Percentiles rank a stretch among this genome's conserved stretches.
Evolutionary conservation across 2,329 filamentous ascomycete species (phyloP).

Genomic region (Cladosporium colombiae): DNA sequence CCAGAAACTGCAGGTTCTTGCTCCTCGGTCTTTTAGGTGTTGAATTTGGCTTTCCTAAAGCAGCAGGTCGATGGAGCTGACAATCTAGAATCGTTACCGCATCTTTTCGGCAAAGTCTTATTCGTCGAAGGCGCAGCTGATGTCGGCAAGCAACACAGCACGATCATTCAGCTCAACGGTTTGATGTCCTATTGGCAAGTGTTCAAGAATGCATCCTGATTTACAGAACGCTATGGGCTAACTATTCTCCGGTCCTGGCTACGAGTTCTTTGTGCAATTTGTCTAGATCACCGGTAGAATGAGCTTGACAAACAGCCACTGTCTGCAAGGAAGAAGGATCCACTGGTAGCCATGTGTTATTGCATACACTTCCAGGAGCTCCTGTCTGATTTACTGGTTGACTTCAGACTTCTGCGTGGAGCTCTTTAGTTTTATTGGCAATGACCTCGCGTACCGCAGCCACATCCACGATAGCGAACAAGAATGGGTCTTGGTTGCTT

Average conservation of each 20-base stretch:
- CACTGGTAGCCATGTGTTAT: slow-evolving; percentile 4
- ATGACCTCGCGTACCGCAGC: no score
- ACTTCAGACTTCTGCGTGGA: not conserved
- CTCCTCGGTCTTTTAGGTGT: no score
- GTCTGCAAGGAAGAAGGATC: not conserved
- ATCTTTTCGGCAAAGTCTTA: slow-evolving; percentile 6
- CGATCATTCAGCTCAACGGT: not conserved
- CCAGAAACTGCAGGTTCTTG: no score
- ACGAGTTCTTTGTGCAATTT: not conserved
- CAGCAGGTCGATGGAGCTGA: not conserved
- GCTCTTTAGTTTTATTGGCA: no score
- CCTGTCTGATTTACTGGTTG: not conserved
- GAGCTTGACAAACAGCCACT: not conserved
- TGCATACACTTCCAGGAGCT: slow-evolving; percentile 5
- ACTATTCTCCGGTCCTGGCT: not conserved
- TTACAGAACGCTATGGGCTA: not conserved
- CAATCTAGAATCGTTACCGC: not conserved
- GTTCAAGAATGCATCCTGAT: not conserved
- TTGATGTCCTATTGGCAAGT: not conserved
- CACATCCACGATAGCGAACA: no score
- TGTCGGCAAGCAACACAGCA: not conserved
- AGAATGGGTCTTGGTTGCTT: not conserved
- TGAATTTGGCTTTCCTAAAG: not conserved
- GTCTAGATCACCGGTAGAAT: not conserved
- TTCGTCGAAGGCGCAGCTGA: not conserved